Evolutionary conservation across 2,329 filamentous ascomycete genomes (phyloP).

Genomic region (Penicillium sclerotigenum): DNA sequence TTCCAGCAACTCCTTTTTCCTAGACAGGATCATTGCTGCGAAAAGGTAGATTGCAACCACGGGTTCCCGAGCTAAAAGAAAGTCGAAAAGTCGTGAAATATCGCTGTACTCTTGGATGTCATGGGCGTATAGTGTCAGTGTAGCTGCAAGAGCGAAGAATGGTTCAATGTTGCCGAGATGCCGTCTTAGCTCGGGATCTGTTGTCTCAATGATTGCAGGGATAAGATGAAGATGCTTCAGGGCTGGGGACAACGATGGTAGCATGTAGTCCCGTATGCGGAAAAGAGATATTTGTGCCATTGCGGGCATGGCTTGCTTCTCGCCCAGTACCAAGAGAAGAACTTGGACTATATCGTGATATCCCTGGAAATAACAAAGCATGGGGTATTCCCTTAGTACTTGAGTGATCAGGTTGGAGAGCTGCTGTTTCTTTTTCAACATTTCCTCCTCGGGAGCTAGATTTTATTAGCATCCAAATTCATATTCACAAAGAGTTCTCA

Average conservation of each 20-base stretch:
- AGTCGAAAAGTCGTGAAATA: constrained; percentile 89
- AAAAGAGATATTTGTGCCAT: constrained; percentile 81
- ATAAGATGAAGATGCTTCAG: constrained; percentile 83
- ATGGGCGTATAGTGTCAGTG: constrained; percentile 93
- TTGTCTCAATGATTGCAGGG: constrained; percentile 71
- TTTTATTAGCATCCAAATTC: background rate
- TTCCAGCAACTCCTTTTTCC: constrained; percentile 79
- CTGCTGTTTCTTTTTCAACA: constrained; percentile 68
- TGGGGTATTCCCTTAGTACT: constrained; percentile 75
- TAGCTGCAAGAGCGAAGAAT: constrained; percentile 90
- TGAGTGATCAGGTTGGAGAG: constrained; percentile 77
- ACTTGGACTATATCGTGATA: constrained; percentile 99
- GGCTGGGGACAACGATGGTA: constrained; percentile 78
- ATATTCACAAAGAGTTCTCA: background rate
- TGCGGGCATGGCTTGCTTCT: constrained; percentile 57
- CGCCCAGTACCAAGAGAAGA: constrained; percentile 77
- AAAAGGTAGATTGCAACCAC: constrained; percentile 89
- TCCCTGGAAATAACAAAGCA: constrained; percentile 94
- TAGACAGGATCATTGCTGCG: constrained; percentile 77
- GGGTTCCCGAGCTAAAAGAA: constrained; percentile 81
- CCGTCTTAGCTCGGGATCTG: constrained; percentile 66
- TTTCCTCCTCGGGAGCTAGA: constrained; percentile 66
- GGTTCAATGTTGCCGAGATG: constrained; percentile 79
- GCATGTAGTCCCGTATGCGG: constrained; percentile 96
- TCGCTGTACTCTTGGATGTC: constrained; percentile 87